Evolutionary conservation across 352 stramenopile genomes (phyloP).

Genomic region (Phytophthora sp.): DNA sequence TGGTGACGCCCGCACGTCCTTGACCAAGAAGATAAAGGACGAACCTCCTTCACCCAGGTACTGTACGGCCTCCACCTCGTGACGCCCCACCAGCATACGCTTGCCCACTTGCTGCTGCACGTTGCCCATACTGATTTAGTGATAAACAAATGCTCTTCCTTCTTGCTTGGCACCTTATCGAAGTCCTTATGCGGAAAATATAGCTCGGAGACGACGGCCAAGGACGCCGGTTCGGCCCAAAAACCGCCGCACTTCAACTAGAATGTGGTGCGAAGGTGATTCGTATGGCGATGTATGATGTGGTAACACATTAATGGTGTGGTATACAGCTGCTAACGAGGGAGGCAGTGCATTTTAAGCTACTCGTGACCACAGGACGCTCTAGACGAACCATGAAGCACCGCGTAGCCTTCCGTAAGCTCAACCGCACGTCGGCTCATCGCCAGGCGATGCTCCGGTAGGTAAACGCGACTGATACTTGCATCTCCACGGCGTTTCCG

Average conservation of each 20-base stretch:
- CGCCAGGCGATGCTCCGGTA: slow-evolving; percentile 96
- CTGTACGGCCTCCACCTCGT: slow-evolving; percentile 74
- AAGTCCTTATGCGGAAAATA: slow-evolving; percentile 6
- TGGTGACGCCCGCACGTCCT: slow-evolving; percentile 48
- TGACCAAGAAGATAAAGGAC: slow-evolving; percentile 86
- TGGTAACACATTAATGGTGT: too few species aligned
- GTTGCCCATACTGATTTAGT: slow-evolving; percentile 64
- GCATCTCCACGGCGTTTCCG: neutral
- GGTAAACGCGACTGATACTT: slow-evolving; percentile 17
- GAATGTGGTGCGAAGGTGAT: neutral
- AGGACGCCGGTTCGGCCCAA: neutral
- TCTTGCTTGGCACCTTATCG: neutral
- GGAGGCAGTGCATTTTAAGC: too few species aligned
- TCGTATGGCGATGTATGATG: too few species aligned
- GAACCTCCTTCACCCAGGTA: slow-evolving; percentile 80
- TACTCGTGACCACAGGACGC: slow-evolving; percentile 33
- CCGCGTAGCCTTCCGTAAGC: slow-evolving; percentile 87
- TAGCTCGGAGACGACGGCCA: neutral
- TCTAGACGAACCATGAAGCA: slow-evolving; percentile 69
- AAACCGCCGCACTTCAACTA: neutral
- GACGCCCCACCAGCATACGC: slow-evolving; percentile 60
- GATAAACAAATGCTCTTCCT: slow-evolving; percentile 1
- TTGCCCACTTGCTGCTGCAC: slow-evolving; percentile 84
- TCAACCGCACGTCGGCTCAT: slow-evolving; percentile 93
- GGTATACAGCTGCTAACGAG: too few species aligned